These are phyloP conservation scores for Zizania latifolia DNA, from an alignment of 176 grass and related monocot genomes.

Conservation along the genomic window DNA sequence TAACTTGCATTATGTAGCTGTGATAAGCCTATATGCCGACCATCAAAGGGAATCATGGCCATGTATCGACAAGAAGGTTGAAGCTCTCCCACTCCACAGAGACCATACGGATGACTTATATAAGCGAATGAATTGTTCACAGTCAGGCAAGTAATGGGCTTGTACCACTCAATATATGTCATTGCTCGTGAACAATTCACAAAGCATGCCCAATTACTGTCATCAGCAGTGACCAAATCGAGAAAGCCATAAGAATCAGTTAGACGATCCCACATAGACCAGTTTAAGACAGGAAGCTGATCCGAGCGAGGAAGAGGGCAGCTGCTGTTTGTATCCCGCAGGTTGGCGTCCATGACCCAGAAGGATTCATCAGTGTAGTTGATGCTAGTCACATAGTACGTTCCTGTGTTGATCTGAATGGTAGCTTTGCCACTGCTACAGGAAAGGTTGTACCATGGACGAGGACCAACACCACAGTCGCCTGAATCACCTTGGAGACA, in stretches of 20 bases:
- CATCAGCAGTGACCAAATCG: background rate
- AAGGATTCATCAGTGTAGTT: background rate
- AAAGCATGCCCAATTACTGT: slow-evolving; percentile 17
- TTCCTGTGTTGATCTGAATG: background rate
- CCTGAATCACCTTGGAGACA: slow-evolving; percentile 7
- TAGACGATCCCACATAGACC: background rate
- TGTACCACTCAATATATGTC: background rate
- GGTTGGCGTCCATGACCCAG: background rate
- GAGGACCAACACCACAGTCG: background rate
- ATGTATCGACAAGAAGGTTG: slow-evolving; percentile 28
- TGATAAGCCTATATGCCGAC: background rate
- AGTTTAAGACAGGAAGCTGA: fast-evolving
- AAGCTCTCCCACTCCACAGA: background rate
- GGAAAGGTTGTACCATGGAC: background rate
- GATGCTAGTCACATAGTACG: slow-evolving; percentile 18
- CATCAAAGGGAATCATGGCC: background rate
- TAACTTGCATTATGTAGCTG: background rate
- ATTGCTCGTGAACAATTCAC: slow-evolving; percentile 27
- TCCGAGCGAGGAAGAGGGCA: slow-evolving; percentile 20
- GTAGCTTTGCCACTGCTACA: background rate
- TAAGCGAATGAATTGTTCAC: slow-evolving; percentile 21
- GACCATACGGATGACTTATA: background rate
- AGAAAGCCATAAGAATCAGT: background rate
- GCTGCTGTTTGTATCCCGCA: background rate
- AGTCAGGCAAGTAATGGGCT: slow-evolving; percentile 15